Evolutionary conservation across 2,329 filamentous ascomycete genomes (phyloP).

Genomic region (Nothomitra cinnamomea): DNA sequence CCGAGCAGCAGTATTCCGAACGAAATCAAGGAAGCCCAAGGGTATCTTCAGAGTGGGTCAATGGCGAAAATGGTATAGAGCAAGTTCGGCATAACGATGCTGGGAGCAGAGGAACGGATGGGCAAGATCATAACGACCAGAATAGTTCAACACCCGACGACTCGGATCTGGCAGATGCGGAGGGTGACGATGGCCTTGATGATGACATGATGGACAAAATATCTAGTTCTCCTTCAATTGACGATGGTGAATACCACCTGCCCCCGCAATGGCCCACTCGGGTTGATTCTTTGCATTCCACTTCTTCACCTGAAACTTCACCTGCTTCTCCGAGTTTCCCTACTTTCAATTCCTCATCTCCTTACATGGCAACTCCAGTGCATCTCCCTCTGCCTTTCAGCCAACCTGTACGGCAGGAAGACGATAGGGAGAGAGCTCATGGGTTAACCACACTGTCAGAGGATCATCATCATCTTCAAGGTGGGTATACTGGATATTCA

Average conservation of each 20-base stretch:
- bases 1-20: constrained; percentile 53
- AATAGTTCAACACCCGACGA: constrained; percentile 23
- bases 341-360: constrained; percentile 18
- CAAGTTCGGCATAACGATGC: not conserved
- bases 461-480: constrained; percentile 31
- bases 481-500: constrained; percentile 27
- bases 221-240: constrained; percentile 94
- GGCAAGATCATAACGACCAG: constrained; percentile 24
- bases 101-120: constrained; percentile 30
- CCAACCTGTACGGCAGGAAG: not conserved
- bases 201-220: constrained; percentile 98
- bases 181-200: constrained; percentile 54
- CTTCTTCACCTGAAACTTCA: not conserved
- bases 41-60: constrained; percentile 36
- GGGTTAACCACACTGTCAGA: not conserved
- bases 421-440: not conserved
- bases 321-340: not conserved
- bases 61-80: not conserved
- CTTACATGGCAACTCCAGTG: constrained; percentile 15
- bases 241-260: constrained; percentile 75
- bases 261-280: constrained; percentile 13
- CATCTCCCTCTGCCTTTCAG: constrained; percentile 13
- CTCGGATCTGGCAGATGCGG: constrained; percentile 42
- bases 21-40: constrained; percentile 50
- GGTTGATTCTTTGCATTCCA: constrained; percentile 1